Evolutionary conservation across 805 yeast genomes (phyloP), one percentile per base, ranked within the genome.

Genomic region (Spathaspora hagerdaliae): DNA sequence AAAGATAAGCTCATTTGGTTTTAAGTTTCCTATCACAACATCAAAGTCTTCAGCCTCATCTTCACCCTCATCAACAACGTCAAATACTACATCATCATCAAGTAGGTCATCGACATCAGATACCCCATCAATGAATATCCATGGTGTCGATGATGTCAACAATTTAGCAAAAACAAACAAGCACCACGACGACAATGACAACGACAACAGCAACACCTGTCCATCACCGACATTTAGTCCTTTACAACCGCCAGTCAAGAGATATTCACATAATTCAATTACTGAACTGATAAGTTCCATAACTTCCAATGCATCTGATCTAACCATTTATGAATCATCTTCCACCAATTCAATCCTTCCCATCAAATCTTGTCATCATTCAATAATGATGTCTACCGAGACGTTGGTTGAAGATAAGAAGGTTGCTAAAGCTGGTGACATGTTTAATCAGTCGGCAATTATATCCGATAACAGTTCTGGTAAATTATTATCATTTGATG

Each of bases 381-480:
- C 54, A 31, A 24, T 36, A 24, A 49, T 53, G 19, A 31, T 51
- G 9, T 63, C 69, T n/a, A 58, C 65, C 1, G 69, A 64, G 12
- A 66, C 71, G 3, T 48, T 66, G 35, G 66, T 65, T 12, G 67
- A 63, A n/a, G 39, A 49, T 53, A 36, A 53, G 51, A 29, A 51
- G 48, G 11, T 41, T 39, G 27, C 31, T 10, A 31, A 38, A 38
- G 12, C 9, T 7, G 6, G 33, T 19, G 24, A 19, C 4, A 19
- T 5, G 24, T 19, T 19, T 19, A 24, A 38, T 40, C 19, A 43
- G 43, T 41, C 47, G 44, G 33, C 47, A 48, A 15, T 36, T 48
- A 12, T 36, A 47, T 3, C 45, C 51, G n/a, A 33, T 48, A 12
- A 44, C 41, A 29, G 46, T 44, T 1, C 33, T 19, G 36, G 31